These are phyloP conservation scores for Penicillium sp. DNA, from an alignment of 2,329 filamentous ascomycete genomes.

Conservation along the genomic window DNA sequence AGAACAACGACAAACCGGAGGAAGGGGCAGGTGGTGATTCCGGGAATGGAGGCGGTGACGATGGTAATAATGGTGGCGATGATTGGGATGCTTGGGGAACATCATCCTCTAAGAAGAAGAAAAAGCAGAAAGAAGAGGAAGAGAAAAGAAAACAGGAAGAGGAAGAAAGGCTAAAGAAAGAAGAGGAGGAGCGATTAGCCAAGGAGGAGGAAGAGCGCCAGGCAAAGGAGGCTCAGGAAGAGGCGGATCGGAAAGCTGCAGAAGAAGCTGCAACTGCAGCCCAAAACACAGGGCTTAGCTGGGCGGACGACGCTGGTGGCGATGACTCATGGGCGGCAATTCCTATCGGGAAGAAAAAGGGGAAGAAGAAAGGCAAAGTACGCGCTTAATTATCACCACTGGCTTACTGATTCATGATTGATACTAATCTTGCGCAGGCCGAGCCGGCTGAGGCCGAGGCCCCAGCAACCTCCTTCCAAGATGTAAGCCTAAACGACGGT, in stretches of 20 bases:
- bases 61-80: slow-evolving; percentile 42
- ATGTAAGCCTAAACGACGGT: slow-evolving; percentile 68
- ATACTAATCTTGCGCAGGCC: slow-evolving; percentile 10
- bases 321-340: slow-evolving; percentile 61
- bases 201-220: slow-evolving; percentile 33
- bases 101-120: slow-evolving; percentile 38
- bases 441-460: slow-evolving; percentile 43
- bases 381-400: slow-evolving; percentile 15
- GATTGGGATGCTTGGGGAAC: slow-evolving; percentile 48
- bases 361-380: slow-evolving; percentile 61
- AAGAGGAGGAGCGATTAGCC: slow-evolving; percentile 32
- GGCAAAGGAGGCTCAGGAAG: slow-evolving; percentile 38
- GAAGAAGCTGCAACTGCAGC: slow-evolving; percentile 33
- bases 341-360: slow-evolving; percentile 61
- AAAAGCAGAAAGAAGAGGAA: slow-evolving; percentile 40
- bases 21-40: slow-evolving; percentile 38
- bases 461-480: slow-evolving; percentile 63
- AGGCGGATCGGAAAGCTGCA: slow-evolving; percentile 34
- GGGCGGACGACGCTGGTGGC: slow-evolving; percentile 50
- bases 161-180: slow-evolving; percentile 32
- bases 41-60: slow-evolving; percentile 38
- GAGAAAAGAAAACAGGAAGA: slow-evolving; percentile 31
- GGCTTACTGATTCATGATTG: neutral
- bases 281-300: slow-evolving; percentile 44
- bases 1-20: slow-evolving; percentile 27